Evolutionary conservation across 495 filamentous ascomycete genomes (phyloP).

Genomic region (Rhypophila decipiens): DNA sequence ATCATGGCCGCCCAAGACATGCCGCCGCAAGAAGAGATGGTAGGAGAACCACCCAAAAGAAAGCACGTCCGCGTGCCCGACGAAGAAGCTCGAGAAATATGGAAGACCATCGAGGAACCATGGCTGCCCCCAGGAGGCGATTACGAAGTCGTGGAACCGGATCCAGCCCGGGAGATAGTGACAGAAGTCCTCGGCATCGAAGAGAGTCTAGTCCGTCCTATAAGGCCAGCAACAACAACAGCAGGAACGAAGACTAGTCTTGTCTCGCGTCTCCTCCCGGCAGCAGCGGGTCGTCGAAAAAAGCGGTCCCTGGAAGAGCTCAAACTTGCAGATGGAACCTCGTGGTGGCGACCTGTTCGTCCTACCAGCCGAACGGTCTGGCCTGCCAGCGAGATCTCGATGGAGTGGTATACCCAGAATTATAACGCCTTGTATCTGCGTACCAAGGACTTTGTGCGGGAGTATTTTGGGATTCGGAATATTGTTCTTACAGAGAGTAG

Average conservation of each 20-base stretch:
- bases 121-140: neutral
- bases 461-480: conserved; percentile 12
- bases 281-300: neutral
- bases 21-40: no score
- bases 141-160: neutral
- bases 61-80: no score
- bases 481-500: neutral
- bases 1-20: no score
- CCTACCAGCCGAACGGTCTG: conserved; percentile 6
- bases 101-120: no score
- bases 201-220: conserved; percentile 4
- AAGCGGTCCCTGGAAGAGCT: neutral
- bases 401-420: conserved; percentile 15
- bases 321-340: neutral
- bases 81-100: no score
- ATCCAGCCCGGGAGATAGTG: neutral
- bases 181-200: conserved; percentile 3
- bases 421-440: conserved; percentile 10
- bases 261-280: no score
- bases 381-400: conserved; percentile 2
- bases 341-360: conserved; percentile 18
- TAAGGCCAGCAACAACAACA: neutral
- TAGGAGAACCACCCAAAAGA: no score
- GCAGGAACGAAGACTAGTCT: no score
- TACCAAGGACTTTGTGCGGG: conserved; percentile 1